Conservation (phyloP, 139 green algal species). For the Chlorella sp. region DNA sequence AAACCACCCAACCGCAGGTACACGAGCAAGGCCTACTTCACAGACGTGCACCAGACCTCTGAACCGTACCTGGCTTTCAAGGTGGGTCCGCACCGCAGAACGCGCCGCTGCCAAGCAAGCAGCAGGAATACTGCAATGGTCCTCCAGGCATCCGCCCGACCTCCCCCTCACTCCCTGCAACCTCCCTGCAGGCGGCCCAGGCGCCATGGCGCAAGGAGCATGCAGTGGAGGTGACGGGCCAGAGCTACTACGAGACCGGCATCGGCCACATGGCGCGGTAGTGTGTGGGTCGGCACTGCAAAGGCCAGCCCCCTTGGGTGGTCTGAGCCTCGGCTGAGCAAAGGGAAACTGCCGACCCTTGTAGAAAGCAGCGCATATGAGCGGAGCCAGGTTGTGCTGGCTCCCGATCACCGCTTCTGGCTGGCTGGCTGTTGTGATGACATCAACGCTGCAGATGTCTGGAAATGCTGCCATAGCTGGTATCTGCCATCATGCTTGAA, state of each 20-base stretch:
- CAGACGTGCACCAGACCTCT: slow-evolving; percentile 11
- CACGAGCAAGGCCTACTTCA: slow-evolving; percentile 16
- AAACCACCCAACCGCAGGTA: slow-evolving; percentile 20
- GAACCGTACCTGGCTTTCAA: slow-evolving; percentile 33
- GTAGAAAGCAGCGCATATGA: too few species aligned
- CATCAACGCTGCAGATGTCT: too few species aligned
- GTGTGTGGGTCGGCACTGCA: too few species aligned
- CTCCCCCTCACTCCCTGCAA: background rate
- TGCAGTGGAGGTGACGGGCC: slow-evolving; percentile 12
- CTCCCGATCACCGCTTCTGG: too few species aligned
- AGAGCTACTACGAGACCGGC: slow-evolving; percentile 3
- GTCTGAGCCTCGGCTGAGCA: too few species aligned
- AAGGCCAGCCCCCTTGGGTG: too few species aligned
- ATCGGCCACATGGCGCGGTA: slow-evolving; percentile 17
- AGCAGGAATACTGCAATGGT: background rate
- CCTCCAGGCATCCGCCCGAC: background rate
- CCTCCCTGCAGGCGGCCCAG: slow-evolving; percentile 13
- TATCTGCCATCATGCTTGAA: too few species aligned
- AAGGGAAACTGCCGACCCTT: too few species aligned
- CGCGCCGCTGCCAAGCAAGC: background rate
- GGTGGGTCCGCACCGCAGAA: background rate
- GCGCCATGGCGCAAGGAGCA: slow-evolving; percentile 13
- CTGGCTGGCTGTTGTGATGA: too few species aligned
- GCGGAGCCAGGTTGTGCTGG: too few species aligned
- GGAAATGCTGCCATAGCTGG: too few species aligned